Evolutionary conservation across 495 filamentous ascomycete genomes (phyloP).

Genomic region (Penicillium verhagenii): DNA sequence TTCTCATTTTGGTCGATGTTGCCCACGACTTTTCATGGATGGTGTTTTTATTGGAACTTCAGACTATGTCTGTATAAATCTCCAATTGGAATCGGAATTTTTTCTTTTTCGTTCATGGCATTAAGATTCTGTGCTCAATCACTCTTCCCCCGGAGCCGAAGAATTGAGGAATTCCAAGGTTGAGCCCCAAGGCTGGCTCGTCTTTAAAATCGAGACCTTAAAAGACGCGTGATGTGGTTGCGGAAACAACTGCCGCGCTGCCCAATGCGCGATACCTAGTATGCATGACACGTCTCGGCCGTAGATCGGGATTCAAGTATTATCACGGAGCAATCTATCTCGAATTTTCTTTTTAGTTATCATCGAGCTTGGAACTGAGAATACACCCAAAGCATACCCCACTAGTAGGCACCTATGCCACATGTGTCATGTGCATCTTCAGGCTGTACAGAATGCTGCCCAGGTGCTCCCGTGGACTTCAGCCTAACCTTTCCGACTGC

Average conservation of each 20-base stretch:
- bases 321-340: neutral
- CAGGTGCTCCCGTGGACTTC: too few species aligned
- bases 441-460: slow-evolving; percentile 2
- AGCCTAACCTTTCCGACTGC: neutral
- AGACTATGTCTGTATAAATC: neutral
- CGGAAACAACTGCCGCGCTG: neutral
- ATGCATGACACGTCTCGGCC: neutral
- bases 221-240: neutral
- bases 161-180: too few species aligned
- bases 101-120: neutral
- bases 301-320: slow-evolving; percentile 1
- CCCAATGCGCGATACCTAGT: slow-evolving; percentile 3
- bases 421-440: neutral
- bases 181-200: neutral
- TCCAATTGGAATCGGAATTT: neutral
- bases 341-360: slow-evolving; percentile 3
- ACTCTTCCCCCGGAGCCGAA: neutral
- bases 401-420: neutral
- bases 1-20: neutral
- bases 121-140: neutral
- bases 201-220: neutral
- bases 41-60: slow-evolving; percentile 1
- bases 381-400: too few species aligned
- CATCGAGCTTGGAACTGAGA: too few species aligned
- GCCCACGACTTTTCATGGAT: neutral